Base-by-base conservation (phyloP, 495 filamentous ascomycete genomes). In the Pyrenula aspistea region DNA sequence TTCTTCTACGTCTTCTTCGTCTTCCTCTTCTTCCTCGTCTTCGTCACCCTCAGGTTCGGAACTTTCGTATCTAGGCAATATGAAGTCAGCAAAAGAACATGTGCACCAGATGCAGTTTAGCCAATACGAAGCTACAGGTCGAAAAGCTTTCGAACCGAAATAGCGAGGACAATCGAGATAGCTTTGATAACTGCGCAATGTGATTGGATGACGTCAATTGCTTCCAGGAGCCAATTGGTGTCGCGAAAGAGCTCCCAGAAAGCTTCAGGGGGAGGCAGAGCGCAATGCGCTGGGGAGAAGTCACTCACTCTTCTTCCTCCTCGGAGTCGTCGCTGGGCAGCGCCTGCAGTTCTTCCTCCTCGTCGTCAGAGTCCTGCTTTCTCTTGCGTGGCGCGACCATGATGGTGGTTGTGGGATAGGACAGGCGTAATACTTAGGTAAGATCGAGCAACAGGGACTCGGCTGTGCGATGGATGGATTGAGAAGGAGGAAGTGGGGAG, bases 321-420 rank as follows among this genome's bases (percentile, higher is more conserved):
- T 81, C 80, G 48, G 77, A 80, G 49, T 75, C 80, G 54, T 84
- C 81, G 51, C 76, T 80, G 48, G 81, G 81, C 22, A 84, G 77
- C 22, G 80, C 77, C 59, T 77, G 73, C 54, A 84, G 74, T 67
- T 84, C 76, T 58, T 76, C 75, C 60, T 52, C 50, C 50, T 78
- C 77, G 64, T 81, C 78, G 61, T 80, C 77, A 55, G 72, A 68
- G 20, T 83, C 81, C 59, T 81, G 77, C 78, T 83, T 83, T 75
- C 81, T 78, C 76, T 84, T 84, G 67, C 81, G 77, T 62, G 81
- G 82, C 12, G 79, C 77, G 80, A 83, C 82, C 21, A 56, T 68
- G 59, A 49, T 55, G 59, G 53, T 54, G 15, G 31, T 4, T 42
- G 31, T 42, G 31, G 8, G 31, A 42, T 8, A 42, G 31, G n/a